Percentiles rank a stretch among this genome's conserved stretches.
phyloP scores from a whole-genome alignment of 306 rosid species.

The Leucaena leucocephala region DNA sequence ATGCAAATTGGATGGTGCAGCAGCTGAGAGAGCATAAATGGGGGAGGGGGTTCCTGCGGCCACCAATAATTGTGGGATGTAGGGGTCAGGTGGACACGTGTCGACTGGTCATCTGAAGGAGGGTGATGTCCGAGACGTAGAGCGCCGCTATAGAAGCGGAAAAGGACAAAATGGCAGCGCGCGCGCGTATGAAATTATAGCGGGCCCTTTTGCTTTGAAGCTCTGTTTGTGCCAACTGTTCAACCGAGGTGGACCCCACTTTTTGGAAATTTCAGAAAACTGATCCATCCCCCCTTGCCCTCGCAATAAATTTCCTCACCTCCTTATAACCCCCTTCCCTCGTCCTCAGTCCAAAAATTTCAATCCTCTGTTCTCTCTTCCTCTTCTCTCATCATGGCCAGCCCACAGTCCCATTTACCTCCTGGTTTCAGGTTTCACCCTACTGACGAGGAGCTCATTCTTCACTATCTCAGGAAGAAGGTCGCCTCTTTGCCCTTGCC shows the following conservation, averaged over 20 bases:
- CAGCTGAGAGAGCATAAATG: too few relatives aligned
- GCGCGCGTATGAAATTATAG: background rate
- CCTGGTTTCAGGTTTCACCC: conserved; percentile 69
- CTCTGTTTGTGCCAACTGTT: background rate
- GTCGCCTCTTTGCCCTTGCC: conserved; percentile 55
- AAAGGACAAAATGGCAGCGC: conserved; percentile 28
- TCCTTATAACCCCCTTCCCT: conserved; percentile 47
- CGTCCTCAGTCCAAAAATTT: conserved; percentile 45
- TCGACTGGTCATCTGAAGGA: conserved; percentile 21
- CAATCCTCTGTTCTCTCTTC: conserved; percentile 35
- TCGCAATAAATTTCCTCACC: conserved; percentile 49
- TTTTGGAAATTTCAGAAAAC: conserved; percentile 38
- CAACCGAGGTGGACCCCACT: conserved; percentile 40
- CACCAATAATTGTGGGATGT: background rate
- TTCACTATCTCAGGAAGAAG: conserved; percentile 53
- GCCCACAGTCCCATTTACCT: conserved; percentile 49
- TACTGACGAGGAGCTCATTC: conserved; percentile 61
- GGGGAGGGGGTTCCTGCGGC: too few relatives aligned
- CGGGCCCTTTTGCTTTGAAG: background rate
- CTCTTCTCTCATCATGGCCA: conserved; percentile 37
- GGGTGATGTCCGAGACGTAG: conserved; percentile 23
- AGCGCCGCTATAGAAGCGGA: conserved; percentile 39
- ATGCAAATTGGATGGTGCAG: too few relatives aligned
- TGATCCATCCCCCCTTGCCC: conserved; percentile 48
- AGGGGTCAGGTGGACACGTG: conserved; percentile 31